These are phyloP conservation scores for Colletotrichum viniferum DNA, from an alignment of 2,329 filamentous ascomycete species.

Conservation along the genomic window DNA sequence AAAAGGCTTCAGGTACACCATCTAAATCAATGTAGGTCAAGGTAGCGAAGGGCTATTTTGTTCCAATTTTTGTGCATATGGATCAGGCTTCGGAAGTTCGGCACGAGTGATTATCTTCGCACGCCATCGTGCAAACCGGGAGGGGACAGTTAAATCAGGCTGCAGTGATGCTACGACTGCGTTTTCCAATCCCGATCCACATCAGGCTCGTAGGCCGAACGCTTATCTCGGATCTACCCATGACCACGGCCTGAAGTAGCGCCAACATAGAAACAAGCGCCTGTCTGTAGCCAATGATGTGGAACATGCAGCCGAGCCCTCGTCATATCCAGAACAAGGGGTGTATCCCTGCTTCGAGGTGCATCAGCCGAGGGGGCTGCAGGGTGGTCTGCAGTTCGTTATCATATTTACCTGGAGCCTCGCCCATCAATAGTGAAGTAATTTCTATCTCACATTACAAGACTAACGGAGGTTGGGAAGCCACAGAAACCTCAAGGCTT, in stretches of 20 bases:
- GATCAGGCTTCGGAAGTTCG: not conserved
- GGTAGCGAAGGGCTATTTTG: not conserved
- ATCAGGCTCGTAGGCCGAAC: not conserved
- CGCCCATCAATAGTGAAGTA: not conserved
- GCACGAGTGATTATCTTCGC: not conserved
- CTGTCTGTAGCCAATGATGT: not conserved
- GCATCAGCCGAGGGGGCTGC: not conserved
- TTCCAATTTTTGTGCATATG: not conserved
- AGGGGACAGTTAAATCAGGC: not conserved
- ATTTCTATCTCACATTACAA: not conserved
- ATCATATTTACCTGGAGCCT: not conserved
- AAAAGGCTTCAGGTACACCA: constrained; percentile 58
- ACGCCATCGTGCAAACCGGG: not conserved
- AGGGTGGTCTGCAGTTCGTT: not conserved
- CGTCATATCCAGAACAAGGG: not conserved
- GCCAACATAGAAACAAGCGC: not conserved
- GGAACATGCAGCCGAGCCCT: not conserved
- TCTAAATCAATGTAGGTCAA: constrained; percentile 30
- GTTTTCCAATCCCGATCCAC: not conserved
- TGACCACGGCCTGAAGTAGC: not conserved
- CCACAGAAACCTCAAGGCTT: not conserved
- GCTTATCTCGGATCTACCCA: not conserved
- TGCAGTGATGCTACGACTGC: not conserved
- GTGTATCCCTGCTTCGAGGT: not conserved
- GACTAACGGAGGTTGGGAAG: not conserved